Base-by-base conservation (phyloP, 2,329 filamentous ascomycete species). In the Clarireedia monteithiana region DNA sequence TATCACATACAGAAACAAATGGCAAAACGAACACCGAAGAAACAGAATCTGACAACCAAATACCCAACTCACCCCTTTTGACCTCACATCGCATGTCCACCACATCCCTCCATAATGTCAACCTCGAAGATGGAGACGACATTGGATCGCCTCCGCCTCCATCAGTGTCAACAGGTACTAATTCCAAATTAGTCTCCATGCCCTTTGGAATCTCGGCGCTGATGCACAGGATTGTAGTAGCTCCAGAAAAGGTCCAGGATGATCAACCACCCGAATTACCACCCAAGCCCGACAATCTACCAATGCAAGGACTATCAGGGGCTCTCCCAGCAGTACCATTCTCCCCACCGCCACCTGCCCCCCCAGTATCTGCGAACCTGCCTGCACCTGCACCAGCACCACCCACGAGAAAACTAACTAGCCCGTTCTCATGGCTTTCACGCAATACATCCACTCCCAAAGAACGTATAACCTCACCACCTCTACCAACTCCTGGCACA, bases 381-480 rank as follows among this genome's bases (percentile, higher is more conserved):
- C 59, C 67, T 46, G 58, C 63, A 20, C 62, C 64, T 23, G 55
- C 66, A 23, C 60, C 60, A 36, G 55, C 66, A 23, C 60, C 60
- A 36, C 60, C 67, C 12, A 62, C 79, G 58, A 78, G 90, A 67
- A 95, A 94, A 70, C 80, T 95, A 55, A 91, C 89, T 7, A 89
- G 89, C 63, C 89, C 88, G n/a, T 95, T 95, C 65, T 83, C 89
- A 40, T 92, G 89, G 85, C 79, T 95, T 40, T 89, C 89, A 34
- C 78, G 89, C 62, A 85, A 79, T 69, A 81, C 83, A 10, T 77
- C 78, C 38, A 80, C 78, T 68, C 75, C 77, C 4, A 79, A 79
- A 61, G 77, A 82, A 7, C 65, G 68, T 20, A 69, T 75, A 44
- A 78, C 81, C 51, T 79, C 83, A 12, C 78, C 81, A 5, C 79